Base-by-base conservation (phyloP, 1,284 basidiomycete genomes). In the Tetrapyrgos nigripes region DNA sequence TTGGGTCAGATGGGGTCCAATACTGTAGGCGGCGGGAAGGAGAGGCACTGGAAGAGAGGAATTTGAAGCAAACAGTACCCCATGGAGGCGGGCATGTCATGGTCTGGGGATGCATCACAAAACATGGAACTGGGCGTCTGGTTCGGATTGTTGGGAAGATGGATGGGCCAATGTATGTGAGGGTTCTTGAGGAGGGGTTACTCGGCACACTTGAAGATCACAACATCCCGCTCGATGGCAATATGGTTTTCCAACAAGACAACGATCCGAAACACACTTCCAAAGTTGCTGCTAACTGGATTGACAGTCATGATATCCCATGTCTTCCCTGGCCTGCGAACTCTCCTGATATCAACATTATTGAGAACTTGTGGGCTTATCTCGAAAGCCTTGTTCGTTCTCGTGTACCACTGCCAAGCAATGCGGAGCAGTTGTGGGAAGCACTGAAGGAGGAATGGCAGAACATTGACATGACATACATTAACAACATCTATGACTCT, bases 341-440 rank as follows among this genome's bases (percentile, higher is more conserved):
- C 14, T 71, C 67, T 43, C 69, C 73, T 23, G 69, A 76, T 62
- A 64, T 76, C 59, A 74, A 70, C 62, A 64, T 66, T 29, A 73
- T 73, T 13, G 69, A 74, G 59, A 66, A 74, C 65, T 52, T 66
- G 9, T 74, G 73, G 73, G 53, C 59, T 29, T 48, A 70, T 40
- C 62, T 73, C 10, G 60, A 74, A 13, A 27, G 35, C 6, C 46
- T 45, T 31, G 63, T 67, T 6, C 55, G 56, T 61, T 55, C 3
- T 5, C 23, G 31, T 19, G 48, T 28, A 10, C 48, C 48, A 29
- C 14, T 50, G 27, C 48, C 48, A 26, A 26, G 17, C 13, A 50
- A 50, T n/a, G 19, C 10, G 24, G 27, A 50, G 23, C 13, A 50
- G 21, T 29, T 50, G 26, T 50, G 27, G 24, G 13, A 13, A 11